Evolutionary conservation across 2,329 filamentous ascomycete species (phyloP).

Genomic region (Xylariaceae sp.): DNA sequence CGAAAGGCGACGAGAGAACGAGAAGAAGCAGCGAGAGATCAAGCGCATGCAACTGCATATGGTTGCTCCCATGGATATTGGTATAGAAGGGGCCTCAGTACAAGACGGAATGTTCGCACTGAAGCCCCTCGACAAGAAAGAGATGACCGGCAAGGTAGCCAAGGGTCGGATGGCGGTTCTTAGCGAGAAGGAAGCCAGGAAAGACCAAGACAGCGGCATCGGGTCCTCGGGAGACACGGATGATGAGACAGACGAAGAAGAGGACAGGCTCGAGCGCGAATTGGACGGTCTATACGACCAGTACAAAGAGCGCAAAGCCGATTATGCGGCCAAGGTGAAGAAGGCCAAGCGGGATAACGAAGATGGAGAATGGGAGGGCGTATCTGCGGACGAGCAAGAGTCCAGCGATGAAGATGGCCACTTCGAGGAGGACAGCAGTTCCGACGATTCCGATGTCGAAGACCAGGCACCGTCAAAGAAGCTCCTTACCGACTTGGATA

Average conservation of each 20-base stretch:
- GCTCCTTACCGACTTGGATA: conserved; percentile 57
- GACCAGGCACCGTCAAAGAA: conserved; percentile 36
- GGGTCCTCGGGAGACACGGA: conserved; percentile 48
- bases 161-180: conserved; percentile 73
- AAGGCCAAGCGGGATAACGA: conserved; percentile 73
- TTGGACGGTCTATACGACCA: conserved; percentile 82
- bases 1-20: conserved; percentile 80
- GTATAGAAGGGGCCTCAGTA: conserved; percentile 76
- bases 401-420: conserved; percentile 52
- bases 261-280: conserved; percentile 74
- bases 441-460: conserved; percentile 55
- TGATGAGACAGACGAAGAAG: conserved; percentile 66
- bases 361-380: conserved; percentile 87
- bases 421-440: conserved; percentile 51
- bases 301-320: conserved; percentile 75
- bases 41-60: conserved; percentile 97
- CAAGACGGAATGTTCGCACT: conserved; percentile 82
- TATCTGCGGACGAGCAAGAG: conserved; percentile 59
- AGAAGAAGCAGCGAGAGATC: conserved; percentile 89
- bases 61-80: conserved; percentile 91
- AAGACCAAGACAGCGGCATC: conserved; percentile 53
- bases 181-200: conserved; percentile 46
- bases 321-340: conserved; percentile 87
- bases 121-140: conserved; percentile 70
- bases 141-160: conserved; percentile 59